A percentile compares a stretch with the other conserved stretches of the same genome.
Evolutionary conservation across 108 stramenopile genomes (phyloP).

Genomic region (Parietichytrium sp.): DNA sequence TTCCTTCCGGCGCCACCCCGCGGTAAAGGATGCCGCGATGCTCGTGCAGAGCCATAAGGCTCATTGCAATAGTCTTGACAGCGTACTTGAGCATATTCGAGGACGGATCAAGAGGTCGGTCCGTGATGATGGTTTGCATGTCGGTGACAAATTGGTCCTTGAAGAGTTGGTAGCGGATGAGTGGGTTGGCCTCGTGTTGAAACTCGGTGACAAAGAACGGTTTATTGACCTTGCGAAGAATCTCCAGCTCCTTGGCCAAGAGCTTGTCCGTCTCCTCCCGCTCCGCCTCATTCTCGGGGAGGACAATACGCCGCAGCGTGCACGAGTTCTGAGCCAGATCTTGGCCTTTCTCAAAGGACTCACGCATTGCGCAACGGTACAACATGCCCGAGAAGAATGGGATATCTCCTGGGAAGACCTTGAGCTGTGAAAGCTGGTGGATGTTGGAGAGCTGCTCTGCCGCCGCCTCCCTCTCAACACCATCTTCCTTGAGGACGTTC

Average conservation of each 20-base stretch:
- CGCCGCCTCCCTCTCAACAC: background rate
- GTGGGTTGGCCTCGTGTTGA: background rate
- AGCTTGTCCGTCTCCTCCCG: background rate
- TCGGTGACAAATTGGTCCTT: slow-evolving; percentile 17
- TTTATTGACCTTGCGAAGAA: slow-evolving; percentile 8
- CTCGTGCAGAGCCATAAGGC: slow-evolving; percentile 23
- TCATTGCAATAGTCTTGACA: background rate
- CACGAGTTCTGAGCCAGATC: background rate
- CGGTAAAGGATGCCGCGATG: slow-evolving; percentile 14
- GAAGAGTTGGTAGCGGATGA: background rate
- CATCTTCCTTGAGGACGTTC: slow-evolving; percentile 9
- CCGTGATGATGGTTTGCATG: background rate
- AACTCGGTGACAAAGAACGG: background rate
- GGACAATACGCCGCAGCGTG: background rate
- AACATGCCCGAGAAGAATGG: background rate
- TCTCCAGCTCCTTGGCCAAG: background rate
- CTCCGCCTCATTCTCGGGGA: background rate
- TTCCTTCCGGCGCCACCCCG: background rate
- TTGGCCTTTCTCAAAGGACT: background rate
- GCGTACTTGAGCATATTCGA: background rate
- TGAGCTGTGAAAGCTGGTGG: background rate
- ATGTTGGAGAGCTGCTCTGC: slow-evolving; percentile 20
- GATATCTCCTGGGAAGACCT: slow-evolving; percentile 16
- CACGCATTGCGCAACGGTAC: background rate
- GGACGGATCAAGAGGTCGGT: background rate